These are phyloP conservation scores for Neonectria coccinea DNA, from an alignment of 2,329 filamentous ascomycete species.

Conservation along the genomic window DNA sequence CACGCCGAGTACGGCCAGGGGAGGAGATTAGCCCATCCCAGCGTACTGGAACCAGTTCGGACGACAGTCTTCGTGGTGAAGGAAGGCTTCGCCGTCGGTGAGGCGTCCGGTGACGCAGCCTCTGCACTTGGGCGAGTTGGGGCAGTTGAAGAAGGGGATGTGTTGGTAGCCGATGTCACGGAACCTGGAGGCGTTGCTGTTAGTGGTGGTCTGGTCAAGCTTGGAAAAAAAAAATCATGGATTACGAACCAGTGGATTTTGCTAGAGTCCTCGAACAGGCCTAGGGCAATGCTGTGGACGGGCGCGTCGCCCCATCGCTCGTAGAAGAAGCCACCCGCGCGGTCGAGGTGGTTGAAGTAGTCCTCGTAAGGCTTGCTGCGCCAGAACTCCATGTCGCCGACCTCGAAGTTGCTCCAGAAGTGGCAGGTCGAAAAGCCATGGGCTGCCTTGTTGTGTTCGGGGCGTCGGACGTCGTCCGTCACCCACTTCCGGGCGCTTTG, in stretches of 20 bases:
- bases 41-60: slow-evolving; percentile 98
- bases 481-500: slow-evolving; percentile 93
- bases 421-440: slow-evolving; percentile 98
- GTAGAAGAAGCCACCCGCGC: slow-evolving; percentile 97
- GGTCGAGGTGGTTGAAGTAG: slow-evolving; percentile 97
- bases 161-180: slow-evolving; percentile 99
- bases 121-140: slow-evolving; percentile 92
- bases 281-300: slow-evolving; percentile 93
- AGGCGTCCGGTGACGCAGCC: slow-evolving; percentile 89
- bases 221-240: neutral
- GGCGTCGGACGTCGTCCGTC: slow-evolving; percentile 79
- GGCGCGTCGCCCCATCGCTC: slow-evolving; percentile 98
- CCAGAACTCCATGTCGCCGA: slow-evolving; percentile 94
- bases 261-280: slow-evolving; percentile 88
- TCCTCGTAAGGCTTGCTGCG: slow-evolving; percentile 89
- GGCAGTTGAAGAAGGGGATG: slow-evolving; percentile 98
- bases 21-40: slow-evolving; percentile 73
- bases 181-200: slow-evolving; percentile 74
- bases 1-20: neutral
- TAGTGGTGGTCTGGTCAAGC: slow-evolving; percentile 12
- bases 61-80: slow-evolving; percentile 92
- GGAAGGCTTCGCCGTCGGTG: slow-evolving; percentile 86
- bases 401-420: slow-evolving; percentile 99
- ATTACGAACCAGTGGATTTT: slow-evolving; percentile 92
- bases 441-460: slow-evolving; percentile 82